Evolutionary conservation across 192 early-diverging fungal species (phyloP).

Genomic region (Entomortierella parvispora): DNA sequence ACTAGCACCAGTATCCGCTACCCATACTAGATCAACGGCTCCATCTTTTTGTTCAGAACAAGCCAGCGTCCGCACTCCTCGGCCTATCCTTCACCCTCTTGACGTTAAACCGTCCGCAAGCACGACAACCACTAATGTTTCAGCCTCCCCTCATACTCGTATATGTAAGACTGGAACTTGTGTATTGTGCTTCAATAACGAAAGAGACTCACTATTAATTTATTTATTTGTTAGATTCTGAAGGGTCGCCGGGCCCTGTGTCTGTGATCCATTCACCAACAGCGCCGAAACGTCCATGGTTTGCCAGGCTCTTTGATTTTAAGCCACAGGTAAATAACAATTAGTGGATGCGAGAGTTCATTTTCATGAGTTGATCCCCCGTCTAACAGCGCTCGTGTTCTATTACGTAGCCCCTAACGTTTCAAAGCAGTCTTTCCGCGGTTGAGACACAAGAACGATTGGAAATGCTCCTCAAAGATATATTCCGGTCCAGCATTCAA

Average conservation of each 20-base stretch:
- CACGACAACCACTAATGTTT: conserved; percentile 13
- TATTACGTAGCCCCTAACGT: conserved; percentile 16
- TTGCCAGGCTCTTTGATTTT: conserved; percentile 45
- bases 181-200: not conserved
- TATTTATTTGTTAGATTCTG: conserved; percentile 16
- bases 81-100: conserved; percentile 26
- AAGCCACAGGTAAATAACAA: conserved; percentile 31
- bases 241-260: conserved; percentile 11
- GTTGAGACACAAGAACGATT: conserved; percentile 33
- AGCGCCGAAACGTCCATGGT: conserved; percentile 30
- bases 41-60: conserved; percentile 5
- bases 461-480: conserved; percentile 21
- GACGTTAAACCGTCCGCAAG: conserved; percentile 33
- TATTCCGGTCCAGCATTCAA: conserved; percentile 26
- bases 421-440: conserved; percentile 31
- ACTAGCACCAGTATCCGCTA: not conserved
- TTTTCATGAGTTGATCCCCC: too few relatives aligned
- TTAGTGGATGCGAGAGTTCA: not conserved
- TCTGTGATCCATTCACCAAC: conserved; percentile 4
- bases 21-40: not conserved
- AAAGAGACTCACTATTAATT: not conserved
- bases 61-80: not conserved
- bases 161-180: conserved; percentile 17
- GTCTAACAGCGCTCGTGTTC: too few relatives aligned
- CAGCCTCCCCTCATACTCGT: conserved; percentile 17